Base-by-base conservation (phyloP, 106 monocot genomes). In the Acanthochlamys bracteata region DNA sequence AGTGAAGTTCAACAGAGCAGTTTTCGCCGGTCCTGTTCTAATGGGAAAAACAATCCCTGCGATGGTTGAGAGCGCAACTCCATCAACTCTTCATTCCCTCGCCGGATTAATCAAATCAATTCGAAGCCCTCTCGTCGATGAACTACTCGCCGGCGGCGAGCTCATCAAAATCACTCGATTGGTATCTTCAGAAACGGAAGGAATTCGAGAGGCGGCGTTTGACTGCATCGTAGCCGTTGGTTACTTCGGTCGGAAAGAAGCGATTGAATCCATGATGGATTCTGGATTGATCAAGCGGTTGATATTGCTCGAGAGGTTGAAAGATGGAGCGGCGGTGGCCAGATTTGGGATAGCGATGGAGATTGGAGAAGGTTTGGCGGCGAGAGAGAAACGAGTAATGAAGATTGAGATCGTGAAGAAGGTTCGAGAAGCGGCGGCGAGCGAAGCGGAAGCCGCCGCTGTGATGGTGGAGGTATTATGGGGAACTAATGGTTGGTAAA, bases 1-100 rank as follows among this genome's bases (percentile, higher is more conserved):
- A 17, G 92, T 92, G 33, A 59, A 72, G 16, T 92, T 92, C 92
- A 92, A 92, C 84, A 80, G 75, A 66, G 82, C 74, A 22, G 92
- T 92, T 12, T 92, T 92, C 72, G 87, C 87, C 0, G 92, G 81
- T 0, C 78, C 76, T 20, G 80, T 86, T 11, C 74, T 86, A 25
- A 76, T 77, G 86, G 81, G 84, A 23, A 66, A 81, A 41, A 53
- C 81, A 15, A 64, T 74, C 7, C 41, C 53, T 17, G 61, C 73
- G 6, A 65, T 92, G 23, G 74, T 79, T n/a, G 20, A 67, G 19
- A 72, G 74, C 45, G 65, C 70, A 0, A 71, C 80, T 9, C 55
- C 82, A 10, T 49, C 65, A 24, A 53, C 81, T 4, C 71, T 86
- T 26, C 60, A 70, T 13, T 73, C 76, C 3, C 81, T 92, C 47